Evolutionary conservation across 805 yeast species (phyloP).

Genomic region (Candida maltosa): DNA sequence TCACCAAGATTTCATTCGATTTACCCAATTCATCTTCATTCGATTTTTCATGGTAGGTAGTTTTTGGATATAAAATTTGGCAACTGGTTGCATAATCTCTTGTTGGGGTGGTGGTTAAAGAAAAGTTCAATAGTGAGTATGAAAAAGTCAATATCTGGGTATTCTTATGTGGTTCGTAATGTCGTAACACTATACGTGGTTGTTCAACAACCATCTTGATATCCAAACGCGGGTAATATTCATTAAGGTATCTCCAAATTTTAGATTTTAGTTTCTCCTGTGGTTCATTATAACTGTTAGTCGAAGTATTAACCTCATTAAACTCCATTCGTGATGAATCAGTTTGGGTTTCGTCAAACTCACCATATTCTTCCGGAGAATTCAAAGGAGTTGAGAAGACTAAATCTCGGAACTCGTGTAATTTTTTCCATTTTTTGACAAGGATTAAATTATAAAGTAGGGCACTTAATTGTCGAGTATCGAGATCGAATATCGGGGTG

Average conservation of each 20-base stretch:
- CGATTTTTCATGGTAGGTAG: constrained; percentile 26
- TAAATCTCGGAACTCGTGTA: constrained; percentile 12
- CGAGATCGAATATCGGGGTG: constrained; percentile 37
- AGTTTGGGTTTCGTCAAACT: neutral
- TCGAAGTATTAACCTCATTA: neutral
- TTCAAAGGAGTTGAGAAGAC: no score
- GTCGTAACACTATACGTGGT: constrained; percentile 24
- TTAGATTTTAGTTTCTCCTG: constrained; percentile 4
- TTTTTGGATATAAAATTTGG: constrained; percentile 30
- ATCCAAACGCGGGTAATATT: constrained; percentile 30
- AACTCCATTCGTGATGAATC: neutral
- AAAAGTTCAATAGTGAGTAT: constrained; percentile 33
- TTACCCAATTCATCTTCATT: neutral
- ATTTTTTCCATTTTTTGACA: constrained; percentile 21
- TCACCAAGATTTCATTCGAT: constrained; percentile 20
- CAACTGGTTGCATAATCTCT: constrained; percentile 33
- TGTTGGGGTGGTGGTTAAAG: constrained; percentile 25
- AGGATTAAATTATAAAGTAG: constrained; percentile 32
- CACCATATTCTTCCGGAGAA: neutral
- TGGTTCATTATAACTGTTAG: neutral
- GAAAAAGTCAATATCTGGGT: constrained; percentile 26
- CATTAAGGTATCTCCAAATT: constrained; percentile 18
- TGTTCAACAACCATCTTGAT: constrained; percentile 29
- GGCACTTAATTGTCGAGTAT: constrained; percentile 27
- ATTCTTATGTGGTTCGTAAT: constrained; percentile 8